phyloP scores from a whole-genome alignment of 805 yeast genomes.

The Candida germanica region DNA sequence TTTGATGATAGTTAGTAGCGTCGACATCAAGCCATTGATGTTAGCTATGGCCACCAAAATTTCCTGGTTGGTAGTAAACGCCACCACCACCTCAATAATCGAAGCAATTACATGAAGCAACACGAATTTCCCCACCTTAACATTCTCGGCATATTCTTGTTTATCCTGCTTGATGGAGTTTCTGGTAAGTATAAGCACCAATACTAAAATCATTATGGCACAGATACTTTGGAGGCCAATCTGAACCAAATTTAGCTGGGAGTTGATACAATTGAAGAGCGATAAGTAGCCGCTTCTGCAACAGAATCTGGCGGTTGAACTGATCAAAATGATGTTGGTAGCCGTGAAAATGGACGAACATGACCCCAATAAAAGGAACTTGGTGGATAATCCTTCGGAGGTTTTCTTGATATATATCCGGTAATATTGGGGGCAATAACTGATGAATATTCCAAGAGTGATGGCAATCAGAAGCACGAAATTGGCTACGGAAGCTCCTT shows the following conservation, averaged over 20 bases:
- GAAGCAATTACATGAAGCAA: constrained; percentile 33
- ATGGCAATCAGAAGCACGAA: constrained; percentile 50
- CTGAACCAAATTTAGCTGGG: constrained; percentile 65
- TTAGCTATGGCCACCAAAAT: constrained; percentile 46
- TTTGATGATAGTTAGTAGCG: constrained; percentile 63
- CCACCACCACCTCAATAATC: constrained; percentile 33
- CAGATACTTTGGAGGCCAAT: constrained; percentile 61
- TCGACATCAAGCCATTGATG: constrained; percentile 61
- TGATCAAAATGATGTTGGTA: constrained; percentile 61
- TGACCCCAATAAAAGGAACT: constrained; percentile 67
- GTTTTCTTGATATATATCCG: constrained; percentile 55
- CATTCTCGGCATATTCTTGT: constrained; percentile 41
- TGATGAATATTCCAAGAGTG: constrained; percentile 63
- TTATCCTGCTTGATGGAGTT: constrained; percentile 46
- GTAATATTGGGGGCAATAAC: constrained; percentile 74
- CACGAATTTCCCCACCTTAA: constrained; percentile 40
- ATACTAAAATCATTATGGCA: constrained; percentile 53
- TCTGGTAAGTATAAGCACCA: constrained; percentile 49
- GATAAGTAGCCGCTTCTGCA: constrained; percentile 45
- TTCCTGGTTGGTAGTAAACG: constrained; percentile 20
- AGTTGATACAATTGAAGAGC: constrained; percentile 58
- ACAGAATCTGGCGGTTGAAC: constrained; percentile 61
- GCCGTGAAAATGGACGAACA: constrained; percentile 66
- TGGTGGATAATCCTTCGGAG: constrained; percentile 77
- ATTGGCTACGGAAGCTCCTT: constrained; percentile 48